Base-by-base conservation (phyloP, 768 basidiomycete species). In the Podaxis sp. region DNA sequence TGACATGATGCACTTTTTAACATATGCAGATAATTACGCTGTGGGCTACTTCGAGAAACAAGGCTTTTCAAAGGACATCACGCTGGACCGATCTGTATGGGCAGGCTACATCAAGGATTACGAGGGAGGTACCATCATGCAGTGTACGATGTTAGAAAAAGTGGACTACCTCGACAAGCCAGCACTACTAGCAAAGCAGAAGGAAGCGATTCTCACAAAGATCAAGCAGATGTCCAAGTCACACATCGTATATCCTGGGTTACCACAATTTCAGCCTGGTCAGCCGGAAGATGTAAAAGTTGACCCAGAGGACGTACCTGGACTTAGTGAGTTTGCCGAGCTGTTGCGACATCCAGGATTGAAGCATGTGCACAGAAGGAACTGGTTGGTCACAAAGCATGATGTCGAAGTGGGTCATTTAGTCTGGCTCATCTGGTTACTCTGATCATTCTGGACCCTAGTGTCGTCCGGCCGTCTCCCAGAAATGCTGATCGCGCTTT, bases 31-130 rank as follows among this genome's bases (percentile, higher is more conserved):
- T 75, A 98, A 98, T 72, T 99, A 93, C 70, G 97, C 97, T 16
- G 95, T 98, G 40, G 96, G 97, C 2, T 99, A 98, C 74, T 98
- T 99, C 80, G 94, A 94, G 72, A 99, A 98, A 71, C 97, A 98
- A 77, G 97, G 97, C 0, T 99, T 99, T 73, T 91, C 93, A 5
- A 98, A 98, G 72, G 95, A 98, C 60, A 96, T 99, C 63, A 89
- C 90, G 0, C 82, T 97, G n/a, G 89, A 89, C 62, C 84, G 95
- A 47, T 86, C 90, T 1, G 80, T 89, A 6, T 99, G 97, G 97
- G 95, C 96, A 0, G 97, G 95, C 10, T 98, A 99, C 73, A 98
- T 99, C 85, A 99, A 98, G 72, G 97, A 99, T 72, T 99, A 99
- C 73, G 97, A 99, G 73, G 96, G 96, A 42, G 95, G 93, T 16